Base-by-base conservation (phyloP, 805 yeast genomes). In the Wickerhamomyces xylosicus region DNA sequence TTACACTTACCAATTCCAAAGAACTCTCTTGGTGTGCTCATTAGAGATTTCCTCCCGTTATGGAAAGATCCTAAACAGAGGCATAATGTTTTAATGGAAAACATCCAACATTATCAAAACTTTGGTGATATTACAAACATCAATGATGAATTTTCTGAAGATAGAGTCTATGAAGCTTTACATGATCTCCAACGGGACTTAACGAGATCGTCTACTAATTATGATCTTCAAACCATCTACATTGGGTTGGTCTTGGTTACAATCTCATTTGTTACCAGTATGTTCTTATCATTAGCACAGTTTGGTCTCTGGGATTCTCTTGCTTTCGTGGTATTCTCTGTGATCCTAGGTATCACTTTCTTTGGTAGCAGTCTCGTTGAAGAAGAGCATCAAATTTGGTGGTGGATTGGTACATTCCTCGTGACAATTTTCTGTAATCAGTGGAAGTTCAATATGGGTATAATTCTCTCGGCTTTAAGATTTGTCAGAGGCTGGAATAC, bases 341-440 rank as follows among this genome's bases (percentile, higher is more conserved):
- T 68, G 31, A 35, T 64, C 0, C 68, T 78, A 39, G 71, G 79
- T 3, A 29, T 66, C 0, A 68, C 85, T 0, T 69, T 80, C 46
- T 85, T 89, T 61, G 95, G 89, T 10, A 85, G 94, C 43, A 89
- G 95, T 20, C 66, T 89, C 41, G 82, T 92, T 15, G 98, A 92
- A 53, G 98, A 92, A 57, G 98, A 92, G 54, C 95, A 92, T 54
- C 96, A 89, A 54, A 58, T 89, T 15, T 92, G 98, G 98, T 92
- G 95, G 85, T 83, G 85, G 78, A 62, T 72, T 18, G 55, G 47
- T 5, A 47, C 51, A 1, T 34, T 48, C 14, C 50, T 58, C 31
- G 17, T 50, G 4, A 37, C 50, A 0, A 34, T 45, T 9, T 31
- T 52, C 28, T 38, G 49, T 3, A 41, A 44, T 17, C 27, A 33